Evolutionary conservation across 164 flowering plant genomes (phyloP), one percentile per base, ranked within the genome.

Genomic region (Paratinospora sagittata): DNA sequence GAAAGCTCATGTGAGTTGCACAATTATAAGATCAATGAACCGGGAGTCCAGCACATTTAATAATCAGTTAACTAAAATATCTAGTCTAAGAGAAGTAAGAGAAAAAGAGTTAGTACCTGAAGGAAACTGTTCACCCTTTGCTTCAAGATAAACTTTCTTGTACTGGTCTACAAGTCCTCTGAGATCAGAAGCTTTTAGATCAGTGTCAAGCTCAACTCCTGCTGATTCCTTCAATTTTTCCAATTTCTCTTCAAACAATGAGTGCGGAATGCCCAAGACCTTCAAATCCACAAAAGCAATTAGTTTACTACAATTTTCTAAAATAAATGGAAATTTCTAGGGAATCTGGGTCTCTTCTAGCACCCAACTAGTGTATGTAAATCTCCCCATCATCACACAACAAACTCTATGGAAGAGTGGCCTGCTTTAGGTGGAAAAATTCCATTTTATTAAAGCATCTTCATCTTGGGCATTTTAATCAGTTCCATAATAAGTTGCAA

Each of bases 191-290:
- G 95, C 91, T 37, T 89, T 82, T 62, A 96, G 84, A 27, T 91
- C 93, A 19, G 95, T 88, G 73, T 96, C 99, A 8, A 82, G 88
- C 58, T 77, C 72, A 63, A 82, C 85, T 61, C 92, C 91, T 81
- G 86, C 91, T 33, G 75, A 70, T 68, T 77, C 75, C 79, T 96
- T 96, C 80, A 96, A 45, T 19, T 66, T 79, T 65, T 91, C 95
- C 61, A 96, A 76, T 75, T 89, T 88, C 72, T 87, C 97, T 80
- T 90, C 98, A 73, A 96, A 96, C 60, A 74, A 73, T 34, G 97
- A 84, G 71, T 92, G 99, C 21, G 99, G 81, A 75, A 92, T 92
- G 67, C 88, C 95, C 96, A 96, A 83, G 8, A 96, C 98, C 99
- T 95, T 60, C 75, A 82, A 73, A 72, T n/a, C 47, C 6, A 67